Evolutionary conservation across 2,329 filamentous ascomycete genomes (phyloP), one percentile per base, ranked within the genome.

Genomic region (Aspergillus vadensis): DNA sequence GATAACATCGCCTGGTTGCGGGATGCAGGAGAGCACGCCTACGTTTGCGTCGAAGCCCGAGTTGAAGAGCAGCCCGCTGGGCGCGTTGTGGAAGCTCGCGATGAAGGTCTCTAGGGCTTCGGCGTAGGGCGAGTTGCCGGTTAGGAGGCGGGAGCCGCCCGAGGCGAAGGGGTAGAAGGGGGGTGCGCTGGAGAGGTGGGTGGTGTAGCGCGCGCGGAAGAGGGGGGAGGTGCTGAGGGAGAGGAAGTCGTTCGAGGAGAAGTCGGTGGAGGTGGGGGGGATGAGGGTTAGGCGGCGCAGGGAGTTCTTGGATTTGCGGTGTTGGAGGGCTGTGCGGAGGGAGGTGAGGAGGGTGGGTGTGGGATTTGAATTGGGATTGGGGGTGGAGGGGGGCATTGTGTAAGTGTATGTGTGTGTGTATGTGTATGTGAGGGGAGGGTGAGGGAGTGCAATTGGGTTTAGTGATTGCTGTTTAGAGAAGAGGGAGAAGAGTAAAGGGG

Each of bases 11-110:
- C 82, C 85, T 0, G 76, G 77, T 63, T 86, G 86, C 1, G 87
- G 86, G 1, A 87, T 77, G 57, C 82, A 85, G 2, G 81, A 77
- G n/a, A 89, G 83, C 1, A 90, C 77, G 0, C 86, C 87, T 0
- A 84, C 80, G 66, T 90, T 90, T 15, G 87, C 88, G 63, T 89
- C 87, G 59, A 85, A 88, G 0, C 87, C 88, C 0, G 87, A 89
- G 62, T 86, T 86, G 66, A 88, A 85, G 0, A 91, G 72, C 0
- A 90, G 74, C 0, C 81, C 87, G 1, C 79, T 74, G 3, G 83
- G 79, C 0, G 86, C 85, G 17, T 80, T 74, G 68, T 91, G 86
- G 68, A 90, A 89, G 0, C 62, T 65, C 0, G 88, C 85, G 57
- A 91, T 84, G 25, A 81, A 78, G 1, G 67, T 65, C 65, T 91